Conservation (phyloP, 2,329 filamentous ascomycete species). For the Orbilia javanica region DNA sequence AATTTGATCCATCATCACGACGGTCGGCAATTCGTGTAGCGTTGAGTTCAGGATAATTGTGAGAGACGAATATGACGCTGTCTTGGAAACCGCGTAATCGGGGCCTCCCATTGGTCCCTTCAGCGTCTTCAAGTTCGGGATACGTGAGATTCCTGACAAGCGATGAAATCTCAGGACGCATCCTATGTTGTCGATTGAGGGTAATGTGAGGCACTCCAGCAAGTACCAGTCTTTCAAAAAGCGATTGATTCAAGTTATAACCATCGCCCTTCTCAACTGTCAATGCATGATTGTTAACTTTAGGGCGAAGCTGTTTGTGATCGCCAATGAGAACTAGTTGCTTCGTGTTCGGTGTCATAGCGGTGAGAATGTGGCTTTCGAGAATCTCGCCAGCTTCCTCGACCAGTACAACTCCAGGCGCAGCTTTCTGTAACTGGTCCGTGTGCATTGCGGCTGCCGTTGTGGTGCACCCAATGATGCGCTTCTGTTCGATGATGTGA, state of each 20-base stretch:
- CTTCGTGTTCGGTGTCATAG: constrained; percentile 71
- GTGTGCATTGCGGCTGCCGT: constrained; percentile 76
- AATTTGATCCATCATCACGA: constrained; percentile 68
- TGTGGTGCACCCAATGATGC: constrained; percentile 79
- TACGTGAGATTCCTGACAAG: constrained; percentile 74
- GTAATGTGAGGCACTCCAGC: constrained; percentile 70
- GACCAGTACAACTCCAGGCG: constrained; percentile 74
- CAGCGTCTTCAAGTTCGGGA: constrained; percentile 72
- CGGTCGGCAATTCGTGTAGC: constrained; percentile 68
- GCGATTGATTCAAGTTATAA: constrained; percentile 75
- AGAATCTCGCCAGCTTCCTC: constrained; percentile 82
- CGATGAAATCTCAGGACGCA: constrained; percentile 76
- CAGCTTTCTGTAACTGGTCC: constrained; percentile 69
- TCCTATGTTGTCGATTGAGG: constrained; percentile 75
- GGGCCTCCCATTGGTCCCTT: constrained; percentile 68
- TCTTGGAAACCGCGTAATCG: constrained; percentile 71
- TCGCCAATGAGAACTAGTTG: constrained; percentile 79
- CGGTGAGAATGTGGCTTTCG: constrained; percentile 75
- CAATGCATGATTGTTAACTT: constrained; percentile 73
- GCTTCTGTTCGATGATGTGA: constrained; percentile 69
- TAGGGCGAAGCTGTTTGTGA: constrained; percentile 78
- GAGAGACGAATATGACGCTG: constrained; percentile 76
- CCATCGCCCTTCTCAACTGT: constrained; percentile 75
- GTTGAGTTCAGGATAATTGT: constrained; percentile 70
- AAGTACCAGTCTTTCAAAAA: constrained; percentile 77